These are phyloP conservation scores for Dionaea muscipula DNA, from an alignment of 179 eudicot species.

Conservation along the genomic window DNA sequence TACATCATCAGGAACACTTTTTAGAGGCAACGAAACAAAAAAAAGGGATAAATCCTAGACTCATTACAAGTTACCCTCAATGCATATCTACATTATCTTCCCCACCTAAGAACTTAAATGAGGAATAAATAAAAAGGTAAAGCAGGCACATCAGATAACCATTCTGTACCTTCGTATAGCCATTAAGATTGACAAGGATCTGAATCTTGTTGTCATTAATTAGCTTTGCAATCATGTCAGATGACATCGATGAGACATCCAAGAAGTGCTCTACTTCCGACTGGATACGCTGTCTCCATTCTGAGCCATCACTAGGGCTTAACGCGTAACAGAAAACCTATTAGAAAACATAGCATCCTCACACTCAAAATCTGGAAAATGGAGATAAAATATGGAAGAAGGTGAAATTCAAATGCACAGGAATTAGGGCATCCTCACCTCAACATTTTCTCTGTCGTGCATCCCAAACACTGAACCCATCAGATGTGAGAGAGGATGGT, in stretches of 20 bases:
- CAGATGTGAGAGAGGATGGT: constrained; percentile 91
- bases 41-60: no score
- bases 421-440: constrained; percentile 32
- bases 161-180: constrained; percentile 74
- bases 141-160: not conserved
- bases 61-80: no score
- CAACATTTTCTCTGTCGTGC: constrained; percentile 74
- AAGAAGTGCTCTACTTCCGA: constrained; percentile 81
- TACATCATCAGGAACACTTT: no score
- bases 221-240: constrained; percentile 72
- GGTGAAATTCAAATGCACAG: not conserved
- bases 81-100: no score
- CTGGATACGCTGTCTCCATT: constrained; percentile 84
- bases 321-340: constrained; percentile 95
- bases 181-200: constrained; percentile 83
- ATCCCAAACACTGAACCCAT: constrained; percentile 99
- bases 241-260: constrained; percentile 83
- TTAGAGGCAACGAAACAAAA: no score
- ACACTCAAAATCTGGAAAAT: constrained; percentile 1
- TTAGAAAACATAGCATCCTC: not conserved
- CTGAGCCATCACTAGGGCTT: constrained; percentile 89
- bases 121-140: no score
- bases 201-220: constrained; percentile 82
- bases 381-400: not conserved
- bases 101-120: no score